Evolutionary conservation across 2,329 filamentous ascomycete genomes (phyloP).

Genomic region (Diplodia mutila): DNA sequence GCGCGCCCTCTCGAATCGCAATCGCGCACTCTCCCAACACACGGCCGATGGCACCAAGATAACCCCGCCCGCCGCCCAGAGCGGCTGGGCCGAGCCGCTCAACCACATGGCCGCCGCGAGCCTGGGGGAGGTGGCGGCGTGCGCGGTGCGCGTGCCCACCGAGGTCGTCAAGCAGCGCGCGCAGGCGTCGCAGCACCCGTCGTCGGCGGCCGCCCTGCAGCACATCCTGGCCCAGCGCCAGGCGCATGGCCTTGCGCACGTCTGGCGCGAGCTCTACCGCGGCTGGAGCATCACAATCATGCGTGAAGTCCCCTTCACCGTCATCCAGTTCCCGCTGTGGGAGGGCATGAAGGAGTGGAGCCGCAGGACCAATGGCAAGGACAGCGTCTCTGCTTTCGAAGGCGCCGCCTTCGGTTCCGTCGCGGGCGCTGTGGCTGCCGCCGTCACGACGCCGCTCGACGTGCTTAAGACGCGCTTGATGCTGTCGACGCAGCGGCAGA

Average conservation of each 20-base stretch:
- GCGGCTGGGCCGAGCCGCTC: conserved; percentile 37
- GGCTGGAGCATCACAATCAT: conserved; percentile 93
- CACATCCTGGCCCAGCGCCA: conserved; percentile 62
- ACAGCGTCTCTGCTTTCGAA: conserved; percentile 69
- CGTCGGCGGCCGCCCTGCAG: conserved; percentile 66
- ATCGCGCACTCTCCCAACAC: not conserved
- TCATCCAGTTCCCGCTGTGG: conserved; percentile 97
- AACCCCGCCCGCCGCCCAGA: not conserved
- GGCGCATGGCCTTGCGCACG: conserved; percentile 53
- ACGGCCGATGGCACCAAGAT: conserved; percentile 26
- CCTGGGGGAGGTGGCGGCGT: conserved; percentile 88
- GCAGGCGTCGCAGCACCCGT: conserved; percentile 81
- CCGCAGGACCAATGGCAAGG: conserved; percentile 43
- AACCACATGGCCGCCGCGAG: conserved; percentile 83
- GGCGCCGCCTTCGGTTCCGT: conserved; percentile 84
- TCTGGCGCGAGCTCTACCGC: conserved; percentile 85
- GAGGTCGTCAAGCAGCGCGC: conserved; percentile 97
- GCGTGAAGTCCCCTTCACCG: conserved; percentile 94
- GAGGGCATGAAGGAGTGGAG: conserved; percentile 83
- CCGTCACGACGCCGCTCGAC: conserved; percentile 87
- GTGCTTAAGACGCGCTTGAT: conserved; percentile 97
- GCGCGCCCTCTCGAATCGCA: conserved; percentile 32
- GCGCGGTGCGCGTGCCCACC: conserved; percentile 88
- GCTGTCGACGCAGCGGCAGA: conserved; percentile 73
- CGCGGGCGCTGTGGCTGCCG: conserved; percentile 83